phyloP scores from a whole-genome alignment of 2,329 filamentous ascomycete species.

The Didymella sp. region DNA sequence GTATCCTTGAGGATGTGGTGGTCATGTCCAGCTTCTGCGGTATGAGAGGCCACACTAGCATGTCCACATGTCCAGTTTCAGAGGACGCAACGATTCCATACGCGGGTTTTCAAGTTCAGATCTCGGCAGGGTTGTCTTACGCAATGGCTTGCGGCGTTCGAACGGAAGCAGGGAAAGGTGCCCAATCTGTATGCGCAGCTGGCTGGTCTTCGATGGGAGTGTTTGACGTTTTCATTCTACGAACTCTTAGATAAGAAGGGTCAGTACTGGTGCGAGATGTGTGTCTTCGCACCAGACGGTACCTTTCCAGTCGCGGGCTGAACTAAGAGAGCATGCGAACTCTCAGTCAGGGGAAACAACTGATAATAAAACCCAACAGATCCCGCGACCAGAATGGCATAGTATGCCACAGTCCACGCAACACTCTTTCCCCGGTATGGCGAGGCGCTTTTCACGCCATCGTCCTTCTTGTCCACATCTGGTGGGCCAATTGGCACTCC shows the following conservation, averaged over 20 bases:
- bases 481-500: constrained; percentile 50
- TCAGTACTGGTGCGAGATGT: not conserved
- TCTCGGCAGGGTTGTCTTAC: no score
- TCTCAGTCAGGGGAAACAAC: constrained; percentile 76
- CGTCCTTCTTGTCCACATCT: constrained; percentile 36
- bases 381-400: constrained; percentile 75
- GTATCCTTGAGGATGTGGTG: no score
- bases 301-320: constrained; percentile 3
- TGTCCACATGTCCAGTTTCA: no score
- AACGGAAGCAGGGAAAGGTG: no score
- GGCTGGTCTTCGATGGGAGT: not conserved
- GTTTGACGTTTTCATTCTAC: not conserved
- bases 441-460: constrained; percentile 48
- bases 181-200: no score
- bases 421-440: constrained; percentile 45
- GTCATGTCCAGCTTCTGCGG: no score
- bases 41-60: no score
- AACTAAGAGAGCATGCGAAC: constrained; percentile 57
- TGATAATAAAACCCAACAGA: constrained; percentile 73
- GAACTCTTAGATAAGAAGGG: not conserved
- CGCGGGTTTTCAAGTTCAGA: no score
- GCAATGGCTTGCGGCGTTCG: no score
- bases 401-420: constrained; percentile 80
- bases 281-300: not conserved
- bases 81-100: no score